These are phyloP conservation scores for Austroboletus novae-zelandiae DNA, from an alignment of 1,284 basidiomycete genomes.

Conservation along the genomic window DNA sequence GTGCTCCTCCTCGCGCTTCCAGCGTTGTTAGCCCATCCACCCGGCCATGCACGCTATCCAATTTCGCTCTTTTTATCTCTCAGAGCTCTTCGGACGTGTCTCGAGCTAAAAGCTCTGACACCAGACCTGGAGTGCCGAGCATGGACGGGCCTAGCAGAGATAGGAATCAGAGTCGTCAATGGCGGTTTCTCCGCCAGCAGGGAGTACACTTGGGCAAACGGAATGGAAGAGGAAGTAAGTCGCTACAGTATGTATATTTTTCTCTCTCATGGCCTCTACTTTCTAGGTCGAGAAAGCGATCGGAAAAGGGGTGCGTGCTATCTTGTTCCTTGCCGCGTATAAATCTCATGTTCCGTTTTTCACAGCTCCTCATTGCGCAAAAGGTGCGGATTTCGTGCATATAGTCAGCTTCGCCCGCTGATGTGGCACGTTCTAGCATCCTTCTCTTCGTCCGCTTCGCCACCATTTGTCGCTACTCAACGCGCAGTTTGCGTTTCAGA, in stretches of 20 bases:
- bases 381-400: slow-evolving; percentile 42
- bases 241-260: background rate
- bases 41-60: slow-evolving; percentile 52
- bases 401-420: slow-evolving; percentile 8
- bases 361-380: slow-evolving; percentile 58
- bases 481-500: slow-evolving; percentile 44
- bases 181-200: slow-evolving; percentile 42
- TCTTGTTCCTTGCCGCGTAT: background rate
- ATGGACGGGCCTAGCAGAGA: slow-evolving; percentile 64
- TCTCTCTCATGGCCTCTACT: slow-evolving; percentile 1
- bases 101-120: slow-evolving; percentile 48
- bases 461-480: slow-evolving; percentile 58
- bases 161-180: slow-evolving; percentile 55
- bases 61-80: slow-evolving; percentile 56
- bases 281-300: slow-evolving; percentile 49
- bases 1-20: slow-evolving; percentile 61
- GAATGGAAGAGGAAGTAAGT: slow-evolving; percentile 52
- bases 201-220: slow-evolving; percentile 43
- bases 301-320: slow-evolving; percentile 44
- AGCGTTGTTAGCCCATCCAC: slow-evolving; percentile 56
- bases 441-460: slow-evolving; percentile 56
- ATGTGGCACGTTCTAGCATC: slow-evolving; percentile 41
- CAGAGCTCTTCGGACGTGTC: slow-evolving; percentile 51
- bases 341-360: slow-evolving; percentile 2
- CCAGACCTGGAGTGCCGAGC: slow-evolving; percentile 63